Base-by-base conservation (phyloP, 1,284 basidiomycete species). In the Moesziomyces sp. region DNA sequence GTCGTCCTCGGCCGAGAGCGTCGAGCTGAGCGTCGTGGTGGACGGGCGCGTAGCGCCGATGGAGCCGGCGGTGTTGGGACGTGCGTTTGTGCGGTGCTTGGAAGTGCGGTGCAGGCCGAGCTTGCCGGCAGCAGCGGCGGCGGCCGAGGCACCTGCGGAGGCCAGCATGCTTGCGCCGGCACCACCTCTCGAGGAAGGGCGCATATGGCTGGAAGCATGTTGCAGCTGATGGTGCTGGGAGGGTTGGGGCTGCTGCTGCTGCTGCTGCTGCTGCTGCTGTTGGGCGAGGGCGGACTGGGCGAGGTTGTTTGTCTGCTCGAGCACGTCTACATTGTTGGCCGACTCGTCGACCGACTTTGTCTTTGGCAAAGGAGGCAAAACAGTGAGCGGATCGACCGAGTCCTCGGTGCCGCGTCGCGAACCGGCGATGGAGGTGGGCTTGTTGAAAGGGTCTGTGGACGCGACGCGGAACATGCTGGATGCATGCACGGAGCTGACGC, bases 71-170 rank as follows among this genome's bases (percentile, higher is more conserved):
- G 78, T 80, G 58, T 74, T 77, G 52, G 77, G 78, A 16, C 78
- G 65, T 26, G 62, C 49, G 40, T 52, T 68, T 49, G 44, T 58
- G n/a, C 68, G 58, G 42, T 73, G 58, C 21, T 71, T 70, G n/a
- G 62, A 65, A 0, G 77, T 68, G 19, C 78, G 70, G 51, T 77
- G 77, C 2, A 80, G 64, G 40, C 76, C 74, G 7, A 80, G 69
- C 58, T 78, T 79, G 24, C 77, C 75, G 3, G 77, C 77, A 0
- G 78, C 78, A 11, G 78, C 78, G 0, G 77, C 78, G 13, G 77
- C 78, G 26, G 77, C 78, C 6, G 66, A 69, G 13, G 69, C 77
- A 16, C 71, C 73, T 11, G 72, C 77, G 5, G 73, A 76, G n/a
- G 73, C 76, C 34, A 77, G 52, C 34, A 66, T 62, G 35, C 60